Conservation (phyloP, 2,329 filamentous ascomycete species). For the Colletotrichum spinosum region DNA sequence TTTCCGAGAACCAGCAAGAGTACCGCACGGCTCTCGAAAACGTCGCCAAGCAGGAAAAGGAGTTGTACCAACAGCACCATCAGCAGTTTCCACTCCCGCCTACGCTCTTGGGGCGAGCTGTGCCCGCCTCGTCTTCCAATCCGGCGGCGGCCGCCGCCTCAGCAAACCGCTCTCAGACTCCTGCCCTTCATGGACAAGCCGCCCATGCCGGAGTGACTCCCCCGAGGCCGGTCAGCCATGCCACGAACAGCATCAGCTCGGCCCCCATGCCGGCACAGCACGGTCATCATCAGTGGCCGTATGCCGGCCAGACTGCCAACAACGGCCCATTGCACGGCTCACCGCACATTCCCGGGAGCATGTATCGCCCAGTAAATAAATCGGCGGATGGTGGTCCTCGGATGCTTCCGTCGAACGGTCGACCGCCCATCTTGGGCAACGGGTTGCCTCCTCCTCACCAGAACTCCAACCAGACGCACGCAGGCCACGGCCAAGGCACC, state of each 20-base stretch:
- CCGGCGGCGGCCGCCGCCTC: not conserved
- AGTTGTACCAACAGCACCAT: conserved; percentile 20
- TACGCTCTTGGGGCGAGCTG: not conserved
- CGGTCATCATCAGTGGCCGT: not conserved
- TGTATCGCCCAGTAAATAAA: conserved; percentile 12
- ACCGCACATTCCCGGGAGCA: conserved; percentile 9
- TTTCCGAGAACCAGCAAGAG: conserved; percentile 9
- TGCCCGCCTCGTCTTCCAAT: not conserved
- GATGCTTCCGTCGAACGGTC: conserved; percentile 23
- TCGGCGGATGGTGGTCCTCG: not conserved
- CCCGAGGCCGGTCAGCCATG: not conserved
- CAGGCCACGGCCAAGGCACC: not conserved
- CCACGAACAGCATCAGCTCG: conserved; percentile 6
- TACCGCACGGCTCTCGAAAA: conserved; percentile 6
- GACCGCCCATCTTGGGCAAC: conserved; percentile 13
- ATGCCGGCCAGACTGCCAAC: conserved; percentile 7
- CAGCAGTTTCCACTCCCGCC: conserved; percentile 16
- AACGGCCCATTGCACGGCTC: conserved; percentile 7
- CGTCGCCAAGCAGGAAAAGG: conserved; percentile 9
- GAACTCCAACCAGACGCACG: not conserved
- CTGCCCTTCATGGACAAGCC: not conserved
- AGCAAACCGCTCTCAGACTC: not conserved
- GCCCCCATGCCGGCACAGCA: conserved; percentile 23
- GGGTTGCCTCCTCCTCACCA: conserved; percentile 1
- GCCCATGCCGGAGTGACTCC: conserved; percentile 1